These are phyloP conservation scores for Acanthamoeba sp. DNA, from an alignment of 208 protist species.

Conservation along the genomic window DNA sequence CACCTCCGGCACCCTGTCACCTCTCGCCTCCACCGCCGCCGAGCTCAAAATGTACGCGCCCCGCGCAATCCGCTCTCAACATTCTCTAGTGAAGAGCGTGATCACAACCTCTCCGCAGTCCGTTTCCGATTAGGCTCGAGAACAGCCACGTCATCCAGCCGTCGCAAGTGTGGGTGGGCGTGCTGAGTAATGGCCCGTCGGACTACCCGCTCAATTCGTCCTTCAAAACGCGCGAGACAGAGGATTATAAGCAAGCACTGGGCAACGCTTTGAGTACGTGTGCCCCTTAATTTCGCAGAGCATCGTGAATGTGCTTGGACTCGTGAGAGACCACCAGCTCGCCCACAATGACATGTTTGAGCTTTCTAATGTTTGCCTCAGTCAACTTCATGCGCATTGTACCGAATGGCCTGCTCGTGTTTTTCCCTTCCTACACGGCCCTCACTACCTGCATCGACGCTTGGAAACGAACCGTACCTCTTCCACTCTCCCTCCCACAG, in stretches of 20 bases:
- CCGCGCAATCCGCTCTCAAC: too few relatives aligned
- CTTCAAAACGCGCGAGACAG: conserved; percentile 69
- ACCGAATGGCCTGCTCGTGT: conserved; percentile 97
- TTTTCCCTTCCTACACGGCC: conserved; percentile 95
- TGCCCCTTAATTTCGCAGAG: too few relatives aligned
- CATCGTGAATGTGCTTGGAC: too few relatives aligned
- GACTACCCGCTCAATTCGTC: conserved; percentile 78
- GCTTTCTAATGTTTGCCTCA: conserved; percentile 69
- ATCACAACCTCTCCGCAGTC: background rate
- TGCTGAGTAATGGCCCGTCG: conserved; percentile 75
- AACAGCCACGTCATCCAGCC: conserved; percentile 94
- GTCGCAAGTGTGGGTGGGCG: conserved; percentile 84
- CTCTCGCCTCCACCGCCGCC: conserved; percentile 91
- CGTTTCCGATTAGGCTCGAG: conserved; percentile 91
- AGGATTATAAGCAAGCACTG: conserved; percentile 52
- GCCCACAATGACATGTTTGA: too few relatives aligned
- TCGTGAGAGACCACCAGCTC: too few relatives aligned
- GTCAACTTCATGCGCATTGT: conserved; percentile 88
- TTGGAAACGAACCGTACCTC: conserved; percentile 76
- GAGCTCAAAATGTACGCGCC: conserved; percentile 85
- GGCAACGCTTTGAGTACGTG: conserved; percentile 65
- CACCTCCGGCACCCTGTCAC: conserved; percentile 96
- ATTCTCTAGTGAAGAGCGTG: too few relatives aligned
- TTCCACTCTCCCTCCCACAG: too few relatives aligned
- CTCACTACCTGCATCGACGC: conserved; percentile 81